phyloP scores from a whole-genome alignment of 192 early-diverging fungal genomes.

The Coemansia sp. region DNA sequence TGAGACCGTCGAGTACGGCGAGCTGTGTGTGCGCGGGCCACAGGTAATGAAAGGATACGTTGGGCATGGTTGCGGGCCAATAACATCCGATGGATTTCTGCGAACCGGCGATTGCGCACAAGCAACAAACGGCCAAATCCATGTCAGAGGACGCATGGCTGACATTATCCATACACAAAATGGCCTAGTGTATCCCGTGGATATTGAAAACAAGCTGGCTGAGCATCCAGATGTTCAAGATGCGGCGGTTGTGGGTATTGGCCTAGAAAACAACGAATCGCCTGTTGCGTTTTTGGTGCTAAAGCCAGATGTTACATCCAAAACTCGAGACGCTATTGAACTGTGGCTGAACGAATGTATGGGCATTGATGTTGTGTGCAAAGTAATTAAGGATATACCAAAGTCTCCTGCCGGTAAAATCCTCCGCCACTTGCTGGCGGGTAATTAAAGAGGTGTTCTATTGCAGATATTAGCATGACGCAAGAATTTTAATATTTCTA shows the following conservation, averaged over 20 bases:
- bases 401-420: conserved; percentile 37
- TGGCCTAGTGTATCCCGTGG: conserved; percentile 69
- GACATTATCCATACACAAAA: conserved; percentile 85
- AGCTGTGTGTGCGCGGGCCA: conserved; percentile 79
- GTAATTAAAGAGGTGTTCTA: too few species aligned
- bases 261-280: conserved; percentile 4
- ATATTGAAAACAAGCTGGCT: conserved; percentile 71
- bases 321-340: conserved; percentile 9
- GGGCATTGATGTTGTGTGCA: conserved; percentile 13
- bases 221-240: conserved; percentile 65
- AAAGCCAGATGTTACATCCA: background rate
- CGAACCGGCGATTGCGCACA: conserved; percentile 77
- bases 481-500: too few species aligned
- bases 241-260: conserved; percentile 61
- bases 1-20: conserved; percentile 64
- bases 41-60: conserved; percentile 85
- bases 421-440: conserved; percentile 7
- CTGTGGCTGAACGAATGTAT: conserved; percentile 4
- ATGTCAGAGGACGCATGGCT: conserved; percentile 68
- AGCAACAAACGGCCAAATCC: conserved; percentile 62
- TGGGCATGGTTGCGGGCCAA: conserved; percentile 41
- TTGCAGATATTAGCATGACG: too few species aligned
- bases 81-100: conserved; percentile 73
- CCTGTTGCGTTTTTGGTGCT: conserved; percentile 22
- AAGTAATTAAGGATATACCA: conserved; percentile 14